Evolutionary conservation across 23 red algal genomes (phyloP), one percentile per base, ranked within the genome.

Genomic region (Gracilaria domingensis): DNA sequence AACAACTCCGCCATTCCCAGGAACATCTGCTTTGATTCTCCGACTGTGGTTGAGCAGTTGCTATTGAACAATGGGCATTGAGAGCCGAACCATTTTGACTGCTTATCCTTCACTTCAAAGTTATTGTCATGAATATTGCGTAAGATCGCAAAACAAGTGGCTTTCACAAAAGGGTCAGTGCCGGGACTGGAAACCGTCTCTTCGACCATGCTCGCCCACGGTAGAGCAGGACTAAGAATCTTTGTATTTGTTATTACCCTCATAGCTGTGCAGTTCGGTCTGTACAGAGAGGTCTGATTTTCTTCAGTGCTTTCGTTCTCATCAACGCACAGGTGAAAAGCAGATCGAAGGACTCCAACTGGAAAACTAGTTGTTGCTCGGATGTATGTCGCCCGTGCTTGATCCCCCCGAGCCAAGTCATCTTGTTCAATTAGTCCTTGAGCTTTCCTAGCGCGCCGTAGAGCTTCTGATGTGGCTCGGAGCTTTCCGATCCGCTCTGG

Each of bases 401-500:
- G 72, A 37, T 51, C 42, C 23, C 50, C 40, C 26, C 40, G 23
- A 25, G 38, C 30, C 11, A 49, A 26, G 23, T 28, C 23, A 16
- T 51, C 45, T 26, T 77, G 40, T 49, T 77, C 8, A 26, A 77
- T 77, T 51, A 49, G 45, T 13, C 72, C 72, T 55, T 58, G 49
- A 29, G 48, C 67, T 49, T 61, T 75, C 17, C 84, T 34, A 28
- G 84, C 66, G 11, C 84, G 32, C 11, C 84, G 39, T 26, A 88
- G 26, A 32, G 84, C 84, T 66, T 88, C 84, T 50, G 84, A 75
- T 37, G 84, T 88, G 7, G 84, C 49, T 21, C 84, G 84, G 21
- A 88, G 51, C 47, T 75, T 88, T 78, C 58, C 84, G 12, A 88
- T 61, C 3, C 84, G 84, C 44, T 75, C 66, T 29, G 64, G 66